These are phyloP conservation scores for Phytophthora idaei DNA, from an alignment of 352 stramenopile genomes.

Conservation along the genomic window DNA sequence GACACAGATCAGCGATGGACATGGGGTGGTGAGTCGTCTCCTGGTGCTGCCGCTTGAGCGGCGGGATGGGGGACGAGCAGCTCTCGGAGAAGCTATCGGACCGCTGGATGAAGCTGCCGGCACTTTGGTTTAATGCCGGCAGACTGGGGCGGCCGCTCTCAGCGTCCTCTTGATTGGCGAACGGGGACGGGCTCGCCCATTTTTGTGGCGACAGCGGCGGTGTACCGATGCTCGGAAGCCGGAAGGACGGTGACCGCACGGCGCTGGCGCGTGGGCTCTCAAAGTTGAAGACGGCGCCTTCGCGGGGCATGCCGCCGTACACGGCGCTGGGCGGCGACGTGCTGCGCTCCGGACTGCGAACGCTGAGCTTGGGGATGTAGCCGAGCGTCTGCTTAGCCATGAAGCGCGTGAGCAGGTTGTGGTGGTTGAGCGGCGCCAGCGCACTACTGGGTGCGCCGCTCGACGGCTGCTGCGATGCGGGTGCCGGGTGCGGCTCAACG, in stretches of 20 bases:
- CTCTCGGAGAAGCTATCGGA: constrained; percentile 41
- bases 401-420: constrained; percentile 66
- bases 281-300: constrained; percentile 22
- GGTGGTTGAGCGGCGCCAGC: constrained; percentile 46
- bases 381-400: constrained; percentile 66
- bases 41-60: constrained; percentile 39
- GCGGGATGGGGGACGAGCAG: constrained; percentile 43
- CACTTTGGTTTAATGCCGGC: constrained; percentile 22
- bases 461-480: constrained; percentile 5
- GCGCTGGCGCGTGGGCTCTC: constrained; percentile 28
- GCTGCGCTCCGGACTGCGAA: constrained; percentile 34
- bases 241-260: constrained; percentile 46
- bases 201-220: constrained; percentile 57
- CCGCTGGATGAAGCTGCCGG: constrained; percentile 32
- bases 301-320: constrained; percentile 7
- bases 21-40: constrained; percentile 34
- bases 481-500: constrained; percentile 2
- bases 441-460: constrained; percentile 4
- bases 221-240: constrained; percentile 51
- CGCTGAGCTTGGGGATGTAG: constrained; percentile 57
- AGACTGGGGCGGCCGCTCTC: constrained; percentile 26
- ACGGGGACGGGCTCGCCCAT: constrained; percentile 32
- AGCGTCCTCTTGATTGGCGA: constrained; percentile 26
- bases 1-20: constrained; percentile 58
- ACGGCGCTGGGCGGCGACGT: constrained; percentile 26